Conservation (phyloP, 2,329 filamentous ascomycete species). For the Aspergillus quadrilineatus region DNA sequence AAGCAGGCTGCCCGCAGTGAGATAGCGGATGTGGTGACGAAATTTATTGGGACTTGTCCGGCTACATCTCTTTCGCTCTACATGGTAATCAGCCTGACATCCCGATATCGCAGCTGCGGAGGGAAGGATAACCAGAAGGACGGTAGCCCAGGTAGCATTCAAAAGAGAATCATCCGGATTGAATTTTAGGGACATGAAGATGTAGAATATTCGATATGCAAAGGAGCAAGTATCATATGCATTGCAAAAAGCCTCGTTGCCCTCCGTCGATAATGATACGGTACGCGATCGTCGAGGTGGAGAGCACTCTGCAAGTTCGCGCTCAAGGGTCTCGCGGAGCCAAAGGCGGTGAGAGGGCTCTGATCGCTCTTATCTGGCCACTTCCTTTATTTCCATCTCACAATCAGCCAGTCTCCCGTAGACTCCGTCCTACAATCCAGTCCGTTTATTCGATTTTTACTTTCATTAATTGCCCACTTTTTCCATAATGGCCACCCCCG, state of each 20-base stretch:
- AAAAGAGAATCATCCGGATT: slow-evolving; percentile 38
- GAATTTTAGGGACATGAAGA: slow-evolving; percentile 45
- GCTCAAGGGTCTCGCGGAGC: background rate
- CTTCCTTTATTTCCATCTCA: slow-evolving; percentile 16
- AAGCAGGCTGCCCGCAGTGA: slow-evolving; percentile 62
- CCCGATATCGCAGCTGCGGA: no score
- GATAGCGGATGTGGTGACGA: slow-evolving; percentile 57
- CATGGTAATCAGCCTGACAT: slow-evolving; percentile 15
- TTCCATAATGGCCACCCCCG: slow-evolving; percentile 38
- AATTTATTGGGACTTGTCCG: slow-evolving; percentile 62
- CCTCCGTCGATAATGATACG: background rate
- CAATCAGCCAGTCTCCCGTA: background rate
- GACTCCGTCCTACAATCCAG: background rate
- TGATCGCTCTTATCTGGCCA: slow-evolving; percentile 23
- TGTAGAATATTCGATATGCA: slow-evolving; percentile 1
- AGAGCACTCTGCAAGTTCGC: background rate
- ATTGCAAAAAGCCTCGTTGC: slow-evolving; percentile 9
- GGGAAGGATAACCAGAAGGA: slow-evolving; percentile 36
- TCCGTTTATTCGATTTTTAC: background rate
- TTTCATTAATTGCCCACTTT: background rate
- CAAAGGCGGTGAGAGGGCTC: slow-evolving; percentile 20
- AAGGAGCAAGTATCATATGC: background rate
- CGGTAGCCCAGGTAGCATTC: slow-evolving; percentile 39
- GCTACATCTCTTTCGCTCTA: slow-evolving; percentile 64
- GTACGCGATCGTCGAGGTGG: background rate